Percentiles rank a stretch among this genome's conserved stretches.
Conservation (phyloP, 371 early-diverging fungal species). For the Syncephalastrum monosporum region DNA sequence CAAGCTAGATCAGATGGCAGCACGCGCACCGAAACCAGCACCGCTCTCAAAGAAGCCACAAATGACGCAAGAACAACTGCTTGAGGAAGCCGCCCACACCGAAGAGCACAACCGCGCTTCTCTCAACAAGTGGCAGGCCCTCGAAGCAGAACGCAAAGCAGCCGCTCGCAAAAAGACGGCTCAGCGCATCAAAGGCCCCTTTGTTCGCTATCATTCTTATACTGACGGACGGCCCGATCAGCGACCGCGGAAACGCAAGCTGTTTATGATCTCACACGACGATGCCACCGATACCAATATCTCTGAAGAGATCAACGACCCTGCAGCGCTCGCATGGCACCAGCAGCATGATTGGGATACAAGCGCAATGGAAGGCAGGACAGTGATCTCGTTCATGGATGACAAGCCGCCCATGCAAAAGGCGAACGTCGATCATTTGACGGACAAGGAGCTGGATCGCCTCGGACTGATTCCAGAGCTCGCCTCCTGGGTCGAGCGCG, state of each 20-base stretch:
- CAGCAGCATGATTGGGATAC: constrained; percentile 24
- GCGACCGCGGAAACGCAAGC: constrained; percentile 30
- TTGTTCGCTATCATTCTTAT: constrained; percentile 56
- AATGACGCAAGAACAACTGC: constrained; percentile 58
- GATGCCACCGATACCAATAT: constrained; percentile 11
- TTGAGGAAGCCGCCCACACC: constrained; percentile 60
- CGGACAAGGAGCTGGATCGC: constrained; percentile 37
- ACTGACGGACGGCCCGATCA: constrained; percentile 42
- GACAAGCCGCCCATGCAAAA: constrained; percentile 1
- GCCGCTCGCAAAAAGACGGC: constrained; percentile 50
- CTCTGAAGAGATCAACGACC: constrained; percentile 23
- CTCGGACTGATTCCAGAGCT: constrained; percentile 33
- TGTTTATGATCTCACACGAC: constrained; percentile 17
- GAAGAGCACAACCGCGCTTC: constrained; percentile 56
- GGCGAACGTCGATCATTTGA: constrained; percentile 12
- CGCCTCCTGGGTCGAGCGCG: constrained; percentile 29
- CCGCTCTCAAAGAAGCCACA: constrained; percentile 9
- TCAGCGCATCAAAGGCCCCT: constrained; percentile 37
- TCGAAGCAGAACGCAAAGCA: constrained; percentile 54
- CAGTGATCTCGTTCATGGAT: constrained; percentile 36
- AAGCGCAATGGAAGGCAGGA: constrained; percentile 37
- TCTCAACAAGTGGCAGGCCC: constrained; percentile 56
- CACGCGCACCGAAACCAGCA: no score
- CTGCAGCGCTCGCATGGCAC: constrained; percentile 24
- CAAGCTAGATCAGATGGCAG: no score